These are phyloP conservation scores for Pseudogymnoascus pannorum DNA, from an alignment of 2,329 filamentous ascomycete species.

Conservation along the genomic window DNA sequence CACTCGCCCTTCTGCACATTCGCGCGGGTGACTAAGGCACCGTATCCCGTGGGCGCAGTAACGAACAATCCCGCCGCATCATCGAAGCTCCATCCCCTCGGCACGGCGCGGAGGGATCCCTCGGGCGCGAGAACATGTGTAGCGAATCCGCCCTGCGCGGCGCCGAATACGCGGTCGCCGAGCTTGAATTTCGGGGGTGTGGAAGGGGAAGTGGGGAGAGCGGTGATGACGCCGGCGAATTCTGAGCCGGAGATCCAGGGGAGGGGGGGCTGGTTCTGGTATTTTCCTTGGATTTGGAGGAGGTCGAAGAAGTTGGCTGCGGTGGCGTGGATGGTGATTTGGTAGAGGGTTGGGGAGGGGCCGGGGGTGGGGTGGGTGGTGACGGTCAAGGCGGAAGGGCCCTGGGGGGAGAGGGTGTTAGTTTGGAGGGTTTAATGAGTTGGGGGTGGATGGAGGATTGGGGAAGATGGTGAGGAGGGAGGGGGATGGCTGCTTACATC, in stretches of 20 bases:
- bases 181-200: conserved; percentile 57
- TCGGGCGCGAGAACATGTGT: conserved; percentile 65
- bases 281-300: conserved; percentile 90
- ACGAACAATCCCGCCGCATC: conserved; percentile 87
- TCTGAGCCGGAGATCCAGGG: conserved; percentile 85
- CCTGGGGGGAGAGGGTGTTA: conserved; percentile 38
- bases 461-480: conserved; percentile 13
- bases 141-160: conserved; percentile 77
- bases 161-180: conserved; percentile 81
- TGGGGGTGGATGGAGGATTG: not conserved
- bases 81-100: conserved; percentile 71
- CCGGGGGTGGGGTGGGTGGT: conserved; percentile 66
- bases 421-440: not conserved
- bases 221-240: conserved; percentile 72
- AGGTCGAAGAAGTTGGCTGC: conserved; percentile 98
- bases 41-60: conserved; percentile 85
- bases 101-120: conserved; percentile 62
- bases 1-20: conserved; percentile 71
- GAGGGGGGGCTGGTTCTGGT: conserved; percentile 79
- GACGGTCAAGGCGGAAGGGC: conserved; percentile 71
- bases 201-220: conserved; percentile 45
- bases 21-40: conserved; percentile 70
- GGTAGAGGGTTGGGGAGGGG: conserved; percentile 67
- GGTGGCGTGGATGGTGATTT: conserved; percentile 77
- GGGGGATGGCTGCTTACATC: conserved; percentile 43